These are phyloP conservation scores for Botrytis galanthina DNA, from an alignment of 2,329 filamentous ascomycete species.

Conservation along the genomic window DNA sequence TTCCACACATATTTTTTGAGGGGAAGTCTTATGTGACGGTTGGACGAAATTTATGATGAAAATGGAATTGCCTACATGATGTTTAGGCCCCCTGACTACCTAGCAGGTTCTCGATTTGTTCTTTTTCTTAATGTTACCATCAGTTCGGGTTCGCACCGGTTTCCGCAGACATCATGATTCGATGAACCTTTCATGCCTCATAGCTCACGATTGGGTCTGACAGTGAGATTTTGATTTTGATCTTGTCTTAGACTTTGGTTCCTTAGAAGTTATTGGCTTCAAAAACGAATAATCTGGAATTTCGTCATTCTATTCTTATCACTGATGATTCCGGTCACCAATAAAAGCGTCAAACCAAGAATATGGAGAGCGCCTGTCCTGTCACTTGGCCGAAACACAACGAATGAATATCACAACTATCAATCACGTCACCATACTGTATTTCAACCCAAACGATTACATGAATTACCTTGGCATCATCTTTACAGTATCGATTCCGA, in stretches of 20 bases:
- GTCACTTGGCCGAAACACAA: not conserved
- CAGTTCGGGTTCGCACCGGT: conserved; percentile 5
- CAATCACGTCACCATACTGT: conserved; percentile 3
- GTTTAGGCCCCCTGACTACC: conserved; percentile 4
- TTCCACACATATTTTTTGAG: not conserved
- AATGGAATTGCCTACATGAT: conserved; percentile 13
- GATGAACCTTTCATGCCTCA: not conserved
- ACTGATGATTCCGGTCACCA: not conserved
- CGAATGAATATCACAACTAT: not conserved
- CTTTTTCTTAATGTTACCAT: conserved; percentile 5
- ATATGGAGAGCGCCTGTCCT: not conserved
- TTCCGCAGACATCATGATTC: not conserved
- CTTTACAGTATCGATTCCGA: conserved; percentile 1
- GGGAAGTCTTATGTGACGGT: conserved; percentile 9
- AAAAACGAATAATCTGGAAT: not conserved
- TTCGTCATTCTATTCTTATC: not conserved
- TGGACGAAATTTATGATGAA: conserved; percentile 1
- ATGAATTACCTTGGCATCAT: not conserved
- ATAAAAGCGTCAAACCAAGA: not conserved
- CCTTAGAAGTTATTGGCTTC: not conserved
- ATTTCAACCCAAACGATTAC: not conserved
- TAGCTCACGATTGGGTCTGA: not conserved
- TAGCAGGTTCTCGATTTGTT: not conserved
- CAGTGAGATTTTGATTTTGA: not conserved
- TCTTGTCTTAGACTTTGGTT: not conserved